These are phyloP conservation scores for Scedosporium boydii DNA, from an alignment of 2,329 filamentous ascomycete genomes.

Conservation along the genomic window DNA sequence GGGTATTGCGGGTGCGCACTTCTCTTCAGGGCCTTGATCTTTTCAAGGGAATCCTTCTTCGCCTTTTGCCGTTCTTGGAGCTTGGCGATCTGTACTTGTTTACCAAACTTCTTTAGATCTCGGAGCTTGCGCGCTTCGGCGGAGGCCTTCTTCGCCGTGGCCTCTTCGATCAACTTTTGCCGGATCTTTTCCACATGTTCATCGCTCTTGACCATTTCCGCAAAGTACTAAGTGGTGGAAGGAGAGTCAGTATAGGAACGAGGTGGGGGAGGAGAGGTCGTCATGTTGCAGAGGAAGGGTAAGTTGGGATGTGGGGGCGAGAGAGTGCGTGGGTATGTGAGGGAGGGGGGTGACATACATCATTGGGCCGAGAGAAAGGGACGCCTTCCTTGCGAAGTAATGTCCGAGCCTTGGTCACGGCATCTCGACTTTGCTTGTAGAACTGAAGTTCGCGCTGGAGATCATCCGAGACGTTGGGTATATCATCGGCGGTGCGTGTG, in stretches of 20 bases:
- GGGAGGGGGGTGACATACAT: slow-evolving; percentile 26
- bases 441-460: slow-evolving; percentile 86
- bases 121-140: slow-evolving; percentile 85
- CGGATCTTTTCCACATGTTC: slow-evolving; percentile 98
- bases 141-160: slow-evolving; percentile 82
- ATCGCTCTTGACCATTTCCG: slow-evolving; percentile 98
- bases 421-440: slow-evolving; percentile 79
- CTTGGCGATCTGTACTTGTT: slow-evolving; percentile 94
- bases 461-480: slow-evolving; percentile 83
- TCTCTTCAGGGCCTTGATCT: slow-evolving; percentile 90
- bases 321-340: slow-evolving; percentile 11
- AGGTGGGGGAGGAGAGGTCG: neutral
- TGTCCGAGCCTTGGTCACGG: slow-evolving; percentile 63
- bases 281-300: no score
- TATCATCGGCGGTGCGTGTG: slow-evolving; percentile 53
- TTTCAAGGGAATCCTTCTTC: slow-evolving; percentile 88
- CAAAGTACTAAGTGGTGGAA: slow-evolving; percentile 57
- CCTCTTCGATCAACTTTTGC: slow-evolving; percentile 84
- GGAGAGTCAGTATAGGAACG: neutral
- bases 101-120: slow-evolving; percentile 98
- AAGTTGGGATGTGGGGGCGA: slow-evolving; percentile 11
- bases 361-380: slow-evolving; percentile 77
- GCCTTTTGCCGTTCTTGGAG: slow-evolving; percentile 87
- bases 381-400: slow-evolving; percentile 73
- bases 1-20: slow-evolving; percentile 52